Percentiles rank a stretch among this genome's conserved stretches.
These are phyloP conservation scores for Cardamine resedifolia DNA, from an alignment of 345 rosid species.

Conservation along the genomic window DNA sequence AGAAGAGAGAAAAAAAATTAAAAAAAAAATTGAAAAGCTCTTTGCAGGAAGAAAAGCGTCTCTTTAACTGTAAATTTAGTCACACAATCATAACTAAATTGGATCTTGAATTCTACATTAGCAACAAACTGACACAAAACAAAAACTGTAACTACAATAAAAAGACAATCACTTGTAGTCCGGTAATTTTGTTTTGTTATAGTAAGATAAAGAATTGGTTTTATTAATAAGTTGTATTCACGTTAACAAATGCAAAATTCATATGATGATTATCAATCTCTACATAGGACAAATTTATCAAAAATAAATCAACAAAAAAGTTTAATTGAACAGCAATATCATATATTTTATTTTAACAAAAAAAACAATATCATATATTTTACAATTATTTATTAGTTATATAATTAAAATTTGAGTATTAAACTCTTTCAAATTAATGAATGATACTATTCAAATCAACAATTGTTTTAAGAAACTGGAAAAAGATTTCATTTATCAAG, in stretches of 20 bases:
- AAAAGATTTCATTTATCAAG: background rate
- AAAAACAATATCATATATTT: background rate
- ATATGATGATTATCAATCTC: background rate
- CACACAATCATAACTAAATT: constrained; percentile 30
- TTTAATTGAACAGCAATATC: background rate
- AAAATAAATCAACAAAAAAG: background rate
- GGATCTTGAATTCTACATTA: constrained; percentile 34
- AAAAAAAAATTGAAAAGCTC: constrained; percentile 32
- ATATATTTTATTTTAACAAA: too few species aligned
- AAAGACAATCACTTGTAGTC: constrained; percentile 8
- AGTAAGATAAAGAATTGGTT: background rate
- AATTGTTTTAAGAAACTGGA: background rate
- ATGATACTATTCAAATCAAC: background rate
- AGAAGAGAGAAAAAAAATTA: background rate
- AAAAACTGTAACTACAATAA: constrained; percentile 12
- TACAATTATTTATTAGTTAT: background rate
- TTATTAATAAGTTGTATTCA: background rate
- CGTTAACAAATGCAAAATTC: background rate
- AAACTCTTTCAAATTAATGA: background rate
- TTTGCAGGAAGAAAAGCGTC: constrained; percentile 27
- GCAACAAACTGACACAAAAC: constrained; percentile 28
- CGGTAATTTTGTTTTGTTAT: constrained; percentile 3
- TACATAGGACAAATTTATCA: background rate
- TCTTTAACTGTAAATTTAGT: constrained; percentile 29
- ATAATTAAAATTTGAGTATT: background rate